Conservation (phyloP, 345 rosid species). For the Cardiospermum halicacabum region DNA sequence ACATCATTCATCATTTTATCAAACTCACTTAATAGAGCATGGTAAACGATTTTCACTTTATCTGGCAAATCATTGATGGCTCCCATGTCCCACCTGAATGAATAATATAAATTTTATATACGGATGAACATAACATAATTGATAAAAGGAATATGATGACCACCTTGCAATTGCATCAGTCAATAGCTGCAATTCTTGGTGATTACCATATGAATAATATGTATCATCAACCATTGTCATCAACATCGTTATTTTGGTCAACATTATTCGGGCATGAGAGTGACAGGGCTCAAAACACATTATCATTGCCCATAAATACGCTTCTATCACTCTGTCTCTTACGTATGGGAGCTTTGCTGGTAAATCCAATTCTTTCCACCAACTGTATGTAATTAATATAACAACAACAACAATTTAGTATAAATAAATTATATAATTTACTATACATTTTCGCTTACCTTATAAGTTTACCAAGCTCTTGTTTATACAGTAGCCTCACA, state of each 20-base stretch:
- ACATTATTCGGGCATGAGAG: neutral
- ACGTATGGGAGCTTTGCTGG: neutral
- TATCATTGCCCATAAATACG: neutral
- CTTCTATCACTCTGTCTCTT: neutral
- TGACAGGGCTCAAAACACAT: neutral
- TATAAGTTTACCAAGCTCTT: neutral
- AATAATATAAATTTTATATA: too few relatives aligned
- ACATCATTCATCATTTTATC: neutral
- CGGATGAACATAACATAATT: neutral
- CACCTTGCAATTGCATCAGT: neutral
- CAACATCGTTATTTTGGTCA: neutral
- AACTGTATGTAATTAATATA: constrained; percentile 8
- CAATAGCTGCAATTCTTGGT: neutral
- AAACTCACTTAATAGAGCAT: neutral
- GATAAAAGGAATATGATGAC: neutral
- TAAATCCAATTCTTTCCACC: constrained; percentile 7
- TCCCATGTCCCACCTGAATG: constrained; percentile 5
- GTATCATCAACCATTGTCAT: neutral
- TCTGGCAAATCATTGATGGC: constrained; percentile 7
- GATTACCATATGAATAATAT: neutral
- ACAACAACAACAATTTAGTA: too few relatives aligned
- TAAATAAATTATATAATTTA: too few relatives aligned
- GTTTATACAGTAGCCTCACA: neutral
- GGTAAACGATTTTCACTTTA: neutral
- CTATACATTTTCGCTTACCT: too few relatives aligned